Conservation (phyloP, 768 basidiomycete species). For the Piloderma croceum region DNA sequence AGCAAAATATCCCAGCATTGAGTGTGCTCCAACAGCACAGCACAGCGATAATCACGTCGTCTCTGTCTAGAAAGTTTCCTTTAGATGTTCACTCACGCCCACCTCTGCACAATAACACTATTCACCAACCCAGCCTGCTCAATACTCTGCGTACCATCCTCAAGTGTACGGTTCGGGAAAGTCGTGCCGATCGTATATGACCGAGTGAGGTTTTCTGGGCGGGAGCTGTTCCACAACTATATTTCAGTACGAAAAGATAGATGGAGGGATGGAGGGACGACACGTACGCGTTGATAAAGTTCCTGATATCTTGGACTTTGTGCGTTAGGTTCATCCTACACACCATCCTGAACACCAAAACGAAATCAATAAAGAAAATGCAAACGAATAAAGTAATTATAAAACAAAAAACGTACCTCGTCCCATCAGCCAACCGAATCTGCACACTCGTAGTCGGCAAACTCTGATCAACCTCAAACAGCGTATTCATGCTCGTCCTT, state of each 20-base stretch:
- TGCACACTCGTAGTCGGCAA: conserved; percentile 87
- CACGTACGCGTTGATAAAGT: conserved; percentile 86
- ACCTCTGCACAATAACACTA: conserved; percentile 81
- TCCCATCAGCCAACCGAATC: conserved; percentile 86
- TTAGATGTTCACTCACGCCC: too few relatives aligned
- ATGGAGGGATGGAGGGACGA: neutral
- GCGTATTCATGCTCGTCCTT: conserved; percentile 37
- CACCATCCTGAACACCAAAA: conserved; percentile 58
- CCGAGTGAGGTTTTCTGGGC: conserved; percentile 56
- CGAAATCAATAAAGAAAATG: too few relatives aligned
- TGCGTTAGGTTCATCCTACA: conserved; percentile 88
- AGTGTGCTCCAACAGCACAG: too few relatives aligned
- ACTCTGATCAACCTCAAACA: conserved; percentile 77
- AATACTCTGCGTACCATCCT: conserved; percentile 61
- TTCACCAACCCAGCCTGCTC: conserved; percentile 68
- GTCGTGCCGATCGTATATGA: conserved; percentile 81
- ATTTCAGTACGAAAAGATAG: neutral
- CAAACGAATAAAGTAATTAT: too few relatives aligned
- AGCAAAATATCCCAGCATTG: too few relatives aligned
- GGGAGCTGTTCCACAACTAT: conserved; percentile 42
- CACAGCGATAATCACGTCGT: too few relatives aligned
- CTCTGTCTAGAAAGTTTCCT: too few relatives aligned
- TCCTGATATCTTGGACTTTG: conserved; percentile 78
- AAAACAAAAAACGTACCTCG: conserved; percentile 55
- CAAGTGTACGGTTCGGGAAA: conserved; percentile 76